Percentiles rank a stretch among this genome's conserved stretches.
Conservation (phyloP, 257 asterid species). For the Lithospermum erythrorhizon region DNA sequence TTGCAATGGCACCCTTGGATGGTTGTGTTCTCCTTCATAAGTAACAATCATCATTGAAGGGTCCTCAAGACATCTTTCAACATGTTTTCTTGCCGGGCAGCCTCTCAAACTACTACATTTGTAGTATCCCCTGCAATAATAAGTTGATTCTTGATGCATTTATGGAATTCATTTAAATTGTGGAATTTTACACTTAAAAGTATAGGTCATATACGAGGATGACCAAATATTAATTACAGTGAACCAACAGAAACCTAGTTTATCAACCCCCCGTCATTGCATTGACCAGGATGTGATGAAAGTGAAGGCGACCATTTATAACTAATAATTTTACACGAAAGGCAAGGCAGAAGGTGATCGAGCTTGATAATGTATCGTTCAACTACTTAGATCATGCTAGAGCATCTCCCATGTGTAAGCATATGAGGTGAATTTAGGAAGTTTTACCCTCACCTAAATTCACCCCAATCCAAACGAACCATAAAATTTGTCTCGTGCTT, state of each 20-base stretch:
- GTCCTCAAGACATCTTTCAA: constrained; percentile 87
- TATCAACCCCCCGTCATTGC: neutral
- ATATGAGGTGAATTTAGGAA: too few relatives aligned
- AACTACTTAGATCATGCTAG: too few relatives aligned
- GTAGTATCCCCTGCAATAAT: constrained; percentile 70
- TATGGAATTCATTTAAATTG: neutral
- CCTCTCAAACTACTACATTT: constrained; percentile 98
- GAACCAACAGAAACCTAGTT: neutral
- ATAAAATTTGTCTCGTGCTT: neutral
- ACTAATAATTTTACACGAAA: too few relatives aligned
- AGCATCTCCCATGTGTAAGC: too few relatives aligned
- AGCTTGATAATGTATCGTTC: too few relatives aligned
- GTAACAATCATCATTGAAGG: constrained; percentile 88
- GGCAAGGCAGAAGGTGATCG: too few relatives aligned
- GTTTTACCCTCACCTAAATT: too few relatives aligned
- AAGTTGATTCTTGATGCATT: neutral
- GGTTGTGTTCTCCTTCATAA: constrained; percentile 93
- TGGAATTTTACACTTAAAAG: neutral
- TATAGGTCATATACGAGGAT: neutral
- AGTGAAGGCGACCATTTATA: neutral
- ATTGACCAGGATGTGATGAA: neutral
- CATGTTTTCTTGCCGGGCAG: constrained; percentile 92
- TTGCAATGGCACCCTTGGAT: constrained; percentile 64
- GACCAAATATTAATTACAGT: too few relatives aligned
- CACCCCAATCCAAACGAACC: too few relatives aligned